Conservation (phyloP, 2,329 filamentous ascomycete genomes). For the Pestalotiopsis sp. region DNA sequence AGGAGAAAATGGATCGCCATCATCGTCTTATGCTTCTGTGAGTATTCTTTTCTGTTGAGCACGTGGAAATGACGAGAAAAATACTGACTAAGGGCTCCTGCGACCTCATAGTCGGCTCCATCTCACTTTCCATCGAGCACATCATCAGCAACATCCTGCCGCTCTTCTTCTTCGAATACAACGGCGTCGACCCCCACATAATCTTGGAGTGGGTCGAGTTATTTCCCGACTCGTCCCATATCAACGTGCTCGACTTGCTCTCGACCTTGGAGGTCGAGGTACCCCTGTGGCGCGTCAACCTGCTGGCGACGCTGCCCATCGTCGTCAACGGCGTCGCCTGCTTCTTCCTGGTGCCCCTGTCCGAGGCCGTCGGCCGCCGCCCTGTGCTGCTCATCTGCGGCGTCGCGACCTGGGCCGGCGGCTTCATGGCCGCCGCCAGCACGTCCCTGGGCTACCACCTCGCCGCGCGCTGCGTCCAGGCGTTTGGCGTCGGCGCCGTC, state of each 20-base stretch:
- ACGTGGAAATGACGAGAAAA: constrained; percentile 31
- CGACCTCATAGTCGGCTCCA: constrained; percentile 24
- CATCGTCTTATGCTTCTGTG: constrained; percentile 32
- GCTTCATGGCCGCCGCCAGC: constrained; percentile 38
- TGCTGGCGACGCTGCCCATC: constrained; percentile 37
- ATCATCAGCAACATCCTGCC: constrained; percentile 35
- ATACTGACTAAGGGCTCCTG: background rate
- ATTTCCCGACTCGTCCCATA: constrained; percentile 15
- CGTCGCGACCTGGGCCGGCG: constrained; percentile 36
- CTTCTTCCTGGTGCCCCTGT: constrained; percentile 41
- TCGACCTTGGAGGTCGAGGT: constrained; percentile 27
- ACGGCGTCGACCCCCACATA: constrained; percentile 33
- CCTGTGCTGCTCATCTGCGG: constrained; percentile 37
- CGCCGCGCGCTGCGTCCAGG: constrained; percentile 36
- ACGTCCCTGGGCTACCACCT: constrained; percentile 32
- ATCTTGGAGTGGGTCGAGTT: constrained; percentile 9
- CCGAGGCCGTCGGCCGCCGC: constrained; percentile 37
- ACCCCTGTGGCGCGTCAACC: constrained; percentile 31
- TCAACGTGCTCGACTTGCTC: constrained; percentile 29
- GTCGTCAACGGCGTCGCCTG: constrained; percentile 37
- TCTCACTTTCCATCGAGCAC: constrained; percentile 29
- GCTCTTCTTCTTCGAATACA: constrained; percentile 38
- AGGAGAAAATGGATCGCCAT: constrained; percentile 36
- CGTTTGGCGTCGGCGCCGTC: constrained; percentile 37
- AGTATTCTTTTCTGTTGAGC: constrained; percentile 14